These are phyloP conservation scores for Trichoderma atroviride DNA, from an alignment of 2,329 filamentous ascomycete genomes.

Conservation along the genomic window DNA sequence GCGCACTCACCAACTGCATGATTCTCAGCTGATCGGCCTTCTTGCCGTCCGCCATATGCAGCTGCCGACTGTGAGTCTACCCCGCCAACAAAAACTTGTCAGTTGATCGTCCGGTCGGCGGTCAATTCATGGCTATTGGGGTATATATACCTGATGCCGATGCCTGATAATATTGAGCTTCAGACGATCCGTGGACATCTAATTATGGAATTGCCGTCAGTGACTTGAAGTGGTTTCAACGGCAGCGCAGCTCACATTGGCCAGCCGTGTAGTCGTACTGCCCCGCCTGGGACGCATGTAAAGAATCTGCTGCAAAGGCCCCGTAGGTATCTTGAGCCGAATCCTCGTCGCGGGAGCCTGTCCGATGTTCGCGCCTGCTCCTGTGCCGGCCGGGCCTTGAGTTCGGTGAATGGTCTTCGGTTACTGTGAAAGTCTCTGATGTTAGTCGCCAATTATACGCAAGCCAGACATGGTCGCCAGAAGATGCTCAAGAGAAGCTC, in stretches of 20 bases:
- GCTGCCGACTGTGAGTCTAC: slow-evolving; percentile 17
- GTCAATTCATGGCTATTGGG: background rate
- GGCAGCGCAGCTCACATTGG: slow-evolving; percentile 25
- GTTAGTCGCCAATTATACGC: slow-evolving; percentile 15
- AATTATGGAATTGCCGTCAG: slow-evolving; percentile 15
- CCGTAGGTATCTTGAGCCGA: slow-evolving; percentile 18
- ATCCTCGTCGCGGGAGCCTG: slow-evolving; percentile 23
- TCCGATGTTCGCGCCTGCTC: slow-evolving; percentile 27
- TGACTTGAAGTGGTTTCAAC: slow-evolving; percentile 2
- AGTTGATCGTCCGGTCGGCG: slow-evolving; percentile 18
- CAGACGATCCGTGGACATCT: slow-evolving; percentile 26
- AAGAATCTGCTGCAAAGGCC: slow-evolving; percentile 18
- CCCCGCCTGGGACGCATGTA: slow-evolving; percentile 21
- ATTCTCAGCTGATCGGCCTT: slow-evolving; percentile 14
- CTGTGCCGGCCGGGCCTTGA: slow-evolving; percentile 27
- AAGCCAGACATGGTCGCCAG: background rate
- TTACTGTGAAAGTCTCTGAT: background rate
- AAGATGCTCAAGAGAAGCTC: background rate
- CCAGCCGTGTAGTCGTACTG: slow-evolving; percentile 22
- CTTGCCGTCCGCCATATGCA: background rate
- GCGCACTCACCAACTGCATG: slow-evolving; percentile 22
- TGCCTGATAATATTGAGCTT: slow-evolving; percentile 22
- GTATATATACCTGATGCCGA: slow-evolving; percentile 25
- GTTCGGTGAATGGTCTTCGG: slow-evolving; percentile 19
- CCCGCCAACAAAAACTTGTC: slow-evolving; percentile 12